Evolutionary conservation across 306 rosid species (phyloP).

Genomic region (Rosa lucieae): DNA sequence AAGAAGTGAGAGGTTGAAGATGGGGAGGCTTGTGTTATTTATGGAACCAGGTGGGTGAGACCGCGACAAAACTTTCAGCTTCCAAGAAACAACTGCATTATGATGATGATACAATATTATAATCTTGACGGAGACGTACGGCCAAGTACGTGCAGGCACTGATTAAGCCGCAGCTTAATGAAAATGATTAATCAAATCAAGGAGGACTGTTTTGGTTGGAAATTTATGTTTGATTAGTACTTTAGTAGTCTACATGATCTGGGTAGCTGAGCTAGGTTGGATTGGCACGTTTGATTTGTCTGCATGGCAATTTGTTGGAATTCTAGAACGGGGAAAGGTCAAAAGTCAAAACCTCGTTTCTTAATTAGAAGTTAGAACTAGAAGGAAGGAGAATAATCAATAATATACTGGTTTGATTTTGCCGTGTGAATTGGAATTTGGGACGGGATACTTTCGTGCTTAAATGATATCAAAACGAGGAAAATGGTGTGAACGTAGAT

Average conservation of each 20-base stretch:
- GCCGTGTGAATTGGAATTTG: too few species aligned
- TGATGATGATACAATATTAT: not conserved
- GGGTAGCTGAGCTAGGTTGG: not conserved
- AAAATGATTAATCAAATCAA: not conserved
- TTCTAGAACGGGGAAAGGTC: not conserved
- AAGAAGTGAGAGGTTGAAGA: not conserved
- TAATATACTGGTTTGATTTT: too few species aligned
- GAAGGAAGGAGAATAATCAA: too few species aligned
- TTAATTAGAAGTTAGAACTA: too few species aligned
- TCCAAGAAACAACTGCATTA: not conserved
- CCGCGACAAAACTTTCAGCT: not conserved
- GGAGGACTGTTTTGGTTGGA: not conserved
- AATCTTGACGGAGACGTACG: not conserved
- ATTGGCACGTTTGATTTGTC: not conserved
- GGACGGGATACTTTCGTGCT: too few species aligned
- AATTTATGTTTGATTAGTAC: not conserved
- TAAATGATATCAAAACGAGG: too few species aligned
- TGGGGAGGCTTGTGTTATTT: not conserved
- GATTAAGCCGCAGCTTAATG: not conserved
- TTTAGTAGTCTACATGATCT: not conserved
- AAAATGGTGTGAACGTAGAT: too few species aligned
- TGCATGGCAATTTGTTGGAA: not conserved
- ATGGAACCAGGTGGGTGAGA: not conserved
- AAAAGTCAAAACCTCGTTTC: not conserved
- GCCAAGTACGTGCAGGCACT: slow-evolving; percentile 5